Base-by-base conservation (phyloP, 805 yeast species). In the Pichia ethanolica region DNA sequence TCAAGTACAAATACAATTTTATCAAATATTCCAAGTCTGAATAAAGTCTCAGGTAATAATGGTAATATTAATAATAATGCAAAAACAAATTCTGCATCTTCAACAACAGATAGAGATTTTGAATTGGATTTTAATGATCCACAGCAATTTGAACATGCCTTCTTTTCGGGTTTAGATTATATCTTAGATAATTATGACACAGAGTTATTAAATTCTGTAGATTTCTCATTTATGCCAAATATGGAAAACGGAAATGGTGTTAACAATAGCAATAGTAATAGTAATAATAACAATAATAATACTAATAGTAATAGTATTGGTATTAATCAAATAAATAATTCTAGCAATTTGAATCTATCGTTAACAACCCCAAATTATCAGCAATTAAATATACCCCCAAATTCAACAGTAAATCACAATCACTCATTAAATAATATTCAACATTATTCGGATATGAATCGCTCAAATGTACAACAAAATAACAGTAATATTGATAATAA, bases 91-190 rank as follows among this genome's bases (percentile, higher is more conserved):
- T 7, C 44, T 30, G 35, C 35, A 10, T 30, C 44, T 5, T 27
- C 42, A 8, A 39, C 42, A 7, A 35, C 49, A 4, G 45, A 41
- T 40, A 27, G 28, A 36, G 50, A 42, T 28, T 26, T 35, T 25
- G 56, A 52, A 10, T 38, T 53, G 5, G 63, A 57, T 32, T 54
- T 58, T 4, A 49, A 59, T 3, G 58, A 62, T 42, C 59, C 61
- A 6, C 55, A 56, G 32, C 61, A 60, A 41, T 61, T 65, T 44
- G 67, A 66, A 47, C 53, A 55, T 47, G 68, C 66, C 1, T 52
- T 63, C 5, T 61, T 60, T 43, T 63, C 62, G 30, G 68, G 69
- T 2, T 47, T 64, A 14, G 68, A 65, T 47, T 64, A 64, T 41
- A 51, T 65, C 25, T 49, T 66, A 35, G 60, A 56, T 35, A 48